Evolutionary conservation across 2,329 filamentous ascomycete species (phyloP), one percentile per base, ranked within the genome.

Genomic region (Biscogniauxia mediterranea): DNA sequence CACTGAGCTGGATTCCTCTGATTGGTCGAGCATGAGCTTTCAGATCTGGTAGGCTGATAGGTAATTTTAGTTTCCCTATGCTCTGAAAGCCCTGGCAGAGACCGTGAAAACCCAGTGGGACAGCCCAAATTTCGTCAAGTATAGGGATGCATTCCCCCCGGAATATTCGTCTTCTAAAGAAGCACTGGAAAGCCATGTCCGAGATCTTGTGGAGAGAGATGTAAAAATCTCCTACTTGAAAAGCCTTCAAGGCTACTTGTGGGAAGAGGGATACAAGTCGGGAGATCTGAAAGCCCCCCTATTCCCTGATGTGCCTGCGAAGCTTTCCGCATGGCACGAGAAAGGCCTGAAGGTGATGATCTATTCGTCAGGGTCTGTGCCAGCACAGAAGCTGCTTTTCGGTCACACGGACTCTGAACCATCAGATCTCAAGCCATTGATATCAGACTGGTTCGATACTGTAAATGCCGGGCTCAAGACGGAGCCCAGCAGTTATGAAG

Each of bases 301-400:
- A 61, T 95, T 92, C 73, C 77, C 83, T 4, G 91, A 95, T 70
- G 91, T 94, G 19, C 79, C 85, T n/a, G 82, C 85, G 8, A 83
- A 83, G 64, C 79, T 93, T 64, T 75, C 79, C 57, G 68, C 77
- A 52, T 93, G 90, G 85, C 80, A 83, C 58, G 73, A 76, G 17
- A 74, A 79, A 28, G 83, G 82, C 25, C 78, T 85, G 63, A 79
- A 79, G 62, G 81, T 93, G 65, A 85, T 90, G 69, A 93, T 95
- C 71, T 95, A 93, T 78, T 93, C 89, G 3, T 93, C 89, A 13
- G 91, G 91, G 32, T 93, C 89, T 21, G 89, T 94, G 5, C 83
- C 88, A 20, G 91, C 91, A 15, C 91, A 95, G 80, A 91, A 92
- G 77, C 80, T 94, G 63, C 83, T 94, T 64, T 94, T 94, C 76